Conservation (phyloP, 2,329 filamentous ascomycete genomes). For the Fusarium globosum region DNA sequence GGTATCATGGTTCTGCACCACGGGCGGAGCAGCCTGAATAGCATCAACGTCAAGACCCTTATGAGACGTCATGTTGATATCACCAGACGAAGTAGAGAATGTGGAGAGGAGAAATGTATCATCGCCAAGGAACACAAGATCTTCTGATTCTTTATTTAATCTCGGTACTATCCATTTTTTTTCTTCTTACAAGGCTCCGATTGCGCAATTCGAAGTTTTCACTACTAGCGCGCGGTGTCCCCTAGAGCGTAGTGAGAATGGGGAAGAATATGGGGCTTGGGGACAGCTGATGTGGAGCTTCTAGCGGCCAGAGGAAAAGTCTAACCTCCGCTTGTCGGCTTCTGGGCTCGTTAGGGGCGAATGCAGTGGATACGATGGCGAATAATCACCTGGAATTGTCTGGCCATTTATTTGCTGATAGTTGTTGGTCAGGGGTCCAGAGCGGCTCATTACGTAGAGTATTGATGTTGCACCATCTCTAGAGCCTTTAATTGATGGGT, state of each 20-base stretch:
- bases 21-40: slow-evolving; percentile 18
- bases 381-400: background rate
- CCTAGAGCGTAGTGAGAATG: slow-evolving; percentile 11
- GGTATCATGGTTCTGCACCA: background rate
- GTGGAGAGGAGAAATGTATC: background rate
- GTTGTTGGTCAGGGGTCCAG: background rate
- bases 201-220: slow-evolving; percentile 42
- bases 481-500: background rate
- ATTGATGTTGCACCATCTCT: background rate
- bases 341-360: background rate
- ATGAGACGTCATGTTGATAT: slow-evolving; percentile 9
- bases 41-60: background rate
- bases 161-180: background rate
- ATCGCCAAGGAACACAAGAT: background rate
- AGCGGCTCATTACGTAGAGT: background rate
- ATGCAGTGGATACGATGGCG: background rate
- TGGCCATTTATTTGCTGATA: background rate
- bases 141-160: background rate
- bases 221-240: slow-evolving; percentile 11
- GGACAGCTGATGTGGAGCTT: background rate
- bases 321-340: slow-evolving; percentile 4
- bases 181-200: background rate
- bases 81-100: background rate
- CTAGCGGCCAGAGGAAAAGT: slow-evolving; percentile 1
- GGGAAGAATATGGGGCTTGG: slow-evolving; percentile 25